These are phyloP conservation scores for Pyrenophora teres DNA, from an alignment of 2,329 filamentous ascomycete genomes.

Conservation along the genomic window DNA sequence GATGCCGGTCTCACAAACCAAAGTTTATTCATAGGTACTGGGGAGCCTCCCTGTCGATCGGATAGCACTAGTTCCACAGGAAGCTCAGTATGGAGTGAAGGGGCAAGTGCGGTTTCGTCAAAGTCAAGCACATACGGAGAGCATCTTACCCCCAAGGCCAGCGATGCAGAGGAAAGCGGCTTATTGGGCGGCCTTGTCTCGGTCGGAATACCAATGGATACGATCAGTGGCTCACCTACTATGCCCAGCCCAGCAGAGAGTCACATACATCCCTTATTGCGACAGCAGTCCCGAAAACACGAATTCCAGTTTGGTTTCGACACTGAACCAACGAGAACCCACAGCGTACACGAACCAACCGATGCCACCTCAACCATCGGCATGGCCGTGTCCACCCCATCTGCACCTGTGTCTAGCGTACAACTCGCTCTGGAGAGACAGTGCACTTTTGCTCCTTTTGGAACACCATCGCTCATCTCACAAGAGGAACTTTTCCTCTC, in stretches of 20 bases:
- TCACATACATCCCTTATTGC: constrained; percentile 17
- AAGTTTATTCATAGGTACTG: neutral
- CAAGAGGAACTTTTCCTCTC: constrained; percentile 3
- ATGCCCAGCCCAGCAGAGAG: constrained; percentile 9
- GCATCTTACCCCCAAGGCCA: constrained; percentile 13
- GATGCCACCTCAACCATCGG: constrained; percentile 12
- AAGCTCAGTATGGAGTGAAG: constrained; percentile 40
- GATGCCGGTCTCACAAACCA: constrained; percentile 13
- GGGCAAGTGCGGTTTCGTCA: constrained; percentile 35
- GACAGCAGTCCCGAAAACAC: constrained; percentile 5
- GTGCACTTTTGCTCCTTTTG: neutral
- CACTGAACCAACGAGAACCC: neutral
- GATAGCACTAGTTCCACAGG: constrained; percentile 34
- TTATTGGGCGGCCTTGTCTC: constrained; percentile 38
- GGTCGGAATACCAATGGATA: constrained; percentile 16
- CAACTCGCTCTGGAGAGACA: neutral
- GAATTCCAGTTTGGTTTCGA: constrained; percentile 16
- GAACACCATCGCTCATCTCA: constrained; percentile 1
- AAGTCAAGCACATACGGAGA: constrained; percentile 33
- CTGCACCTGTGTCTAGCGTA: constrained; percentile 4
- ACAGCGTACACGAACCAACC: neutral
- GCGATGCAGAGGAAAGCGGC: constrained; percentile 29
- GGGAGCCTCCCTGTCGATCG: constrained; percentile 27
- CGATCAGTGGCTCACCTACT: constrained; percentile 7
- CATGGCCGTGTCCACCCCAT: constrained; percentile 20